Percentiles rank a stretch among this genome's conserved stretches.
These are phyloP conservation scores for Meyerozyma smithsonii DNA, from an alignment of 1,139 yeast species.

Conservation along the genomic window DNA sequence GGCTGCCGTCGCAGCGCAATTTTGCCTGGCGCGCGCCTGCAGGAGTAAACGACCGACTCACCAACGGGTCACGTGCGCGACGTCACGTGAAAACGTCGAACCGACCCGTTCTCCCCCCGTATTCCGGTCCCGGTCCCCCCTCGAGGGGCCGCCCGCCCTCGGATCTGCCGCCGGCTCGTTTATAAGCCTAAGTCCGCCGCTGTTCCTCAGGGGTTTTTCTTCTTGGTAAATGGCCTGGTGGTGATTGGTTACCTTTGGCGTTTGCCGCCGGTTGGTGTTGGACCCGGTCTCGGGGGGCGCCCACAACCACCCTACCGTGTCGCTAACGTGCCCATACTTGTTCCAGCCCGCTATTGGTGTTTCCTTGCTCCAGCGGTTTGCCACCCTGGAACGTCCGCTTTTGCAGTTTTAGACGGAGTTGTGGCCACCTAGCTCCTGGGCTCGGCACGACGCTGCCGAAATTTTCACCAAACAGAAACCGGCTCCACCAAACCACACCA, in stretches of 20 bases:
- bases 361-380: background rate
- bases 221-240: too few relatives aligned
- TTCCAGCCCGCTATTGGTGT: too few relatives aligned
- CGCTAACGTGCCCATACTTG: too few relatives aligned
- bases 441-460: conserved; percentile 9
- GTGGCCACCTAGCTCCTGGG: background rate
- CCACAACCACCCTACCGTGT: too few relatives aligned
- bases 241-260: too few relatives aligned
- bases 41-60: too few relatives aligned
- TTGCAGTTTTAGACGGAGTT: background rate
- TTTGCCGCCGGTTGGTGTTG: too few relatives aligned
- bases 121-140: background rate
- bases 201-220: too few relatives aligned
- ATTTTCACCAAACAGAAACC: conserved; percentile 12
- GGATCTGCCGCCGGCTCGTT: background rate
- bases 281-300: too few relatives aligned
- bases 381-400: background rate
- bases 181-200: too few relatives aligned
- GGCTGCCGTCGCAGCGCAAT: background rate
- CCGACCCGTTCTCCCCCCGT: background rate
- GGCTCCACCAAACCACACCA: conserved; percentile 8
- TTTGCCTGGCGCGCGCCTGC: background rate
- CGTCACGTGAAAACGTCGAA: conserved; percentile 2
- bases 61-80: background rate
- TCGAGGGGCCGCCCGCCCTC: background rate